phyloP scores from a whole-genome alignment of 1,284 basidiomycete species.

The Gymnopus androsaceus region DNA sequence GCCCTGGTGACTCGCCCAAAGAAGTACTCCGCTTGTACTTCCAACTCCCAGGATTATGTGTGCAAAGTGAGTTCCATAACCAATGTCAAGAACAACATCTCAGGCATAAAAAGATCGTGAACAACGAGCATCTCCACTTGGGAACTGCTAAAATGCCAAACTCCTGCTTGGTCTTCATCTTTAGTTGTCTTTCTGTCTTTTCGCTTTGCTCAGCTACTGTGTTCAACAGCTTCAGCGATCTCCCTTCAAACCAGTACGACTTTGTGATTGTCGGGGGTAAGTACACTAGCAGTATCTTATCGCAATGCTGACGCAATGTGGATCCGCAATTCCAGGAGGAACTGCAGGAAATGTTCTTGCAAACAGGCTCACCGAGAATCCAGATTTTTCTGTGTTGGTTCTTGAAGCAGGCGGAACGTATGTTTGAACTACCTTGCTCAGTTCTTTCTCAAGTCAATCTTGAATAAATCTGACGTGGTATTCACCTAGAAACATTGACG shows the following conservation, averaged over 20 bases:
- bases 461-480: not conserved
- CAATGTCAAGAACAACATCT: too few species aligned
- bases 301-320: not conserved
- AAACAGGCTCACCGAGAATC: conserved; percentile 23
- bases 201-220: conserved; percentile 3
- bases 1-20: too few species aligned
- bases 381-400: conserved; percentile 20
- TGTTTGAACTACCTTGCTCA: not conserved
- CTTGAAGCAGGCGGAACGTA: conserved; percentile 24
- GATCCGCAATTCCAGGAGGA: conserved; percentile 23
- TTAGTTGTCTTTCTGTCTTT: too few species aligned
- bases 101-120: too few species aligned
- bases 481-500: conserved; percentile 1
- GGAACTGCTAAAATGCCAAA: too few species aligned
- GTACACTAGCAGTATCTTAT: not conserved
- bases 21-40: too few species aligned
- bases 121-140: too few species aligned
- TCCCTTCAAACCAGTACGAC: conserved; percentile 26
- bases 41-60: too few species aligned
- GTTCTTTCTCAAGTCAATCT: not conserved
- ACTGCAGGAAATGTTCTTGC: conserved; percentile 27
- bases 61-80: too few species aligned
- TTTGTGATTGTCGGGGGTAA: conserved; percentile 35
- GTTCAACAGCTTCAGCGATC: conserved; percentile 10
- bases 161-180: too few species aligned